Percentiles rank a stretch among this genome's conserved stretches.
Conservation (phyloP, 176 grass and related monocot genomes). For the Avena sativa region DNA sequence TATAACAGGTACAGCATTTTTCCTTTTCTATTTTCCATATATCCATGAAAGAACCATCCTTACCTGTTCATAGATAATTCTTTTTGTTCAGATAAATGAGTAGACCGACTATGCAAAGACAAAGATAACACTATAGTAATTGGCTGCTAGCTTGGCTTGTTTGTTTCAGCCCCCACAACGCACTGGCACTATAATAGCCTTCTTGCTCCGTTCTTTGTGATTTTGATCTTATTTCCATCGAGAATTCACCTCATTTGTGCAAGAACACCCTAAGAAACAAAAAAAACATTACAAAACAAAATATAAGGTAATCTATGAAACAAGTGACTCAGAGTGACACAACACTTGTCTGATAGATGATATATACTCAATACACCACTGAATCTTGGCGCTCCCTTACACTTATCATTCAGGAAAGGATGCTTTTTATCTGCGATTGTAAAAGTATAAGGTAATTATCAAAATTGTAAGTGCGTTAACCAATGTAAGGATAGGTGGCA, state of each 20-base stretch:
- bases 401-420: conserved; percentile 56
- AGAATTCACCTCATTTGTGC: conserved; percentile 81
- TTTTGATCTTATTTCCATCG: conserved; percentile 35
- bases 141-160: conserved; percentile 72
- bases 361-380: conserved; percentile 69
- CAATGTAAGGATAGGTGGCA: conserved; percentile 12
- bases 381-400: conserved; percentile 56
- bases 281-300: conserved; percentile 31
- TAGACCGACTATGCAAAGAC: neutral
- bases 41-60: conserved; percentile 48
- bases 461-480: neutral
- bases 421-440: conserved; percentile 67
- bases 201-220: conserved; percentile 14
- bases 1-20: too few species aligned
- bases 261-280: conserved; percentile 64
- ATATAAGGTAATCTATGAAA: neutral
- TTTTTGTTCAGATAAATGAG: conserved; percentile 25
- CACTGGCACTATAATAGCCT: conserved; percentile 60
- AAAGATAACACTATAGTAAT: neutral
- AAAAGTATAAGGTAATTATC: conserved; percentile 8
- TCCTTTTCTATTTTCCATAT: too few species aligned
- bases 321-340: neutral
- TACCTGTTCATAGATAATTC: conserved; percentile 57
- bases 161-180: conserved; percentile 50
- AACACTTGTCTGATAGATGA: conserved; percentile 57